phyloP scores from a whole-genome alignment of 345 rosid genomes.

The Brassica cretica region DNA sequence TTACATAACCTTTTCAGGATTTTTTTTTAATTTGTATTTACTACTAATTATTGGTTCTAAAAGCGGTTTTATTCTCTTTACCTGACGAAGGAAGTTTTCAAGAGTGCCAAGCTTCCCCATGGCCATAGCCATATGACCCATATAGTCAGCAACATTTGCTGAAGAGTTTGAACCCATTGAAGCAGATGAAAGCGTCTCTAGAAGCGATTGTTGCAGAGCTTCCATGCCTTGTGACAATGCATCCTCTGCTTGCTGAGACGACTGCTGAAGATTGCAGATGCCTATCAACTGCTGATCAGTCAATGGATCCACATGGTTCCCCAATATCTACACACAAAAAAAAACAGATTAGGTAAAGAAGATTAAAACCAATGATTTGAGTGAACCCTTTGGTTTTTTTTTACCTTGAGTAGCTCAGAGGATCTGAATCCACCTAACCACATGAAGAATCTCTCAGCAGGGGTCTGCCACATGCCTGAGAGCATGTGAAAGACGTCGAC shows the following conservation, averaged over 20 bases:
- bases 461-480: slow-evolving; percentile 97
- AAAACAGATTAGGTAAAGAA: background rate
- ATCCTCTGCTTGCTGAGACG: slow-evolving; percentile 98
- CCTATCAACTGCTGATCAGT: slow-evolving; percentile 93
- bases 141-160: slow-evolving; percentile 79
- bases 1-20: slow-evolving; percentile 13
- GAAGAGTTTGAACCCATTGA: slow-evolving; percentile 62
- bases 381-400: background rate
- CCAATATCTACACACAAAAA: slow-evolving; percentile 60
- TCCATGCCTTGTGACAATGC: slow-evolving; percentile 98
- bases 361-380: background rate
- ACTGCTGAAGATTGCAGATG: slow-evolving; percentile 88
- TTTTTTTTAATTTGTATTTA: background rate
- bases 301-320: slow-evolving; percentile 85
- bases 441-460: slow-evolving; percentile 92
- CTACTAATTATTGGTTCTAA: background rate
- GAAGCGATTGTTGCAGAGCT: slow-evolving; percentile 88
- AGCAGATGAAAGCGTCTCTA: slow-evolving; percentile 72
- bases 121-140: slow-evolving; percentile 94
- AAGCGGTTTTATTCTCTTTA: slow-evolving; percentile 18
- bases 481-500: slow-evolving; percentile 93
- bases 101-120: slow-evolving; percentile 84
- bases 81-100: slow-evolving; percentile 93
- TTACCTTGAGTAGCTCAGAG: slow-evolving; percentile 87
- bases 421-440: slow-evolving; percentile 98